Conservation (phyloP, 1,284 basidiomycete species). For the Sporisorium exsertum region DNA sequence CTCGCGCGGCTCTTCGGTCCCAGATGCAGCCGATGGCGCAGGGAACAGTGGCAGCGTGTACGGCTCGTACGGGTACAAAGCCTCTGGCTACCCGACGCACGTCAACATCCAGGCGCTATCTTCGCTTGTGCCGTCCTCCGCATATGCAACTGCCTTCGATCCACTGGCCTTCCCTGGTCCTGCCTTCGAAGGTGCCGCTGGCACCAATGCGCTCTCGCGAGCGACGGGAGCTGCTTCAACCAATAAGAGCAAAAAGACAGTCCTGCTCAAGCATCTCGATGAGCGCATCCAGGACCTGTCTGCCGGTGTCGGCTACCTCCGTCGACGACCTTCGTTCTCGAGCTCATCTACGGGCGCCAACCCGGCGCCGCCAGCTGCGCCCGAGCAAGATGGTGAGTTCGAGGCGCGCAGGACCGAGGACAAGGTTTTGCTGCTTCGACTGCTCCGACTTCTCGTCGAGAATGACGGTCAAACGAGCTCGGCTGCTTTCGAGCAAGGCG, state of each 20-base stretch:
- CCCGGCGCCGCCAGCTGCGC: constrained; percentile 3
- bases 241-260: constrained; percentile 60
- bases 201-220: constrained; percentile 52
- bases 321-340: constrained; percentile 48
- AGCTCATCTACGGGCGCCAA: constrained; percentile 16
- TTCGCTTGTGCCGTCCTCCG: constrained; percentile 50
- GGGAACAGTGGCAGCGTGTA: constrained; percentile 17
- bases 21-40: constrained; percentile 10
- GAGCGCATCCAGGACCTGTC: constrained; percentile 60
- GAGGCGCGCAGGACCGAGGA: constrained; percentile 62
- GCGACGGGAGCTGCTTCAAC: constrained; percentile 46
- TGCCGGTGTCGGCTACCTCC: constrained; percentile 62
- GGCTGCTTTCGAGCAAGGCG: constrained; percentile 48
- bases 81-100: constrained; percentile 35
- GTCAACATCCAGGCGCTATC: constrained; percentile 51
- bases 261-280: constrained; percentile 57
- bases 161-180: constrained; percentile 63
- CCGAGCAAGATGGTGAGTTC: constrained; percentile 32
- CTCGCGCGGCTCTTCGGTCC: constrained; percentile 14
- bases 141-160: constrained; percentile 62
- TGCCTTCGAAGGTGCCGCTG: constrained; percentile 53
- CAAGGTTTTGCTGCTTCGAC: constrained; percentile 58
- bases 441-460: constrained; percentile 62
- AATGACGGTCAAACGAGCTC: constrained; percentile 60
- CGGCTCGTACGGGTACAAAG: constrained; percentile 48